Evolutionary conservation across 345 rosid genomes (phyloP).

Genomic region (Syzygium aromaticum): DNA sequence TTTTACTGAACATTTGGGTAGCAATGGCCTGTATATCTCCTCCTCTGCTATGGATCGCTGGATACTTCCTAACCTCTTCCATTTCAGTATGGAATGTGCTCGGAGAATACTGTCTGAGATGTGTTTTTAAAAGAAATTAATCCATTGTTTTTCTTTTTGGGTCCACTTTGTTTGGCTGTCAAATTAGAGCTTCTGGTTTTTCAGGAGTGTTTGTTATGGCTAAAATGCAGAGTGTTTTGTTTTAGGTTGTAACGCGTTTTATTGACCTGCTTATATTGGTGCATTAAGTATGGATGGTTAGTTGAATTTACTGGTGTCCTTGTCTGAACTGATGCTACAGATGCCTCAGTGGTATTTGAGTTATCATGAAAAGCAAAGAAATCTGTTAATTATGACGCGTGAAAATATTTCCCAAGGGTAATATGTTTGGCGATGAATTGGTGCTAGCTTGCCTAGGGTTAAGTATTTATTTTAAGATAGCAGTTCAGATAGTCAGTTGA

Average conservation of each 20-base stretch:
- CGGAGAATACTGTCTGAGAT: neutral
- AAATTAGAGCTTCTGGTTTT: neutral
- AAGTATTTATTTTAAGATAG: neutral
- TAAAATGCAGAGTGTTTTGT: neutral
- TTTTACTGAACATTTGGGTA: neutral
- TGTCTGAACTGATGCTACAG: neutral
- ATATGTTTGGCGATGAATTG: neutral
- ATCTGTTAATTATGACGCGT: neutral
- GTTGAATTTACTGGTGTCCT: neutral
- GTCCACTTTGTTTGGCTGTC: neutral
- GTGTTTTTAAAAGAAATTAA: neutral
- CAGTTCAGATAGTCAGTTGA: neutral
- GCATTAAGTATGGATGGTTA: neutral
- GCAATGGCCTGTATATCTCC: neutral
- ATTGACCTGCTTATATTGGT: neutral
- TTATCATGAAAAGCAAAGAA: neutral
- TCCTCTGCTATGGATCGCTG: neutral
- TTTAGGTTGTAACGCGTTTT: neutral
- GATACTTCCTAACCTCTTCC: neutral
- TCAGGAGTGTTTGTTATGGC: neutral
- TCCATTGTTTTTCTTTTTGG: neutral
- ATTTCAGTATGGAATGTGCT: neutral
- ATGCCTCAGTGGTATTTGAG: neutral
- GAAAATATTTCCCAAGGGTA: neutral
- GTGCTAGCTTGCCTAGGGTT: neutral